These are phyloP conservation scores for Carex arenaria DNA, from an alignment of 202 grass and related monocot species.

Conservation along the genomic window DNA sequence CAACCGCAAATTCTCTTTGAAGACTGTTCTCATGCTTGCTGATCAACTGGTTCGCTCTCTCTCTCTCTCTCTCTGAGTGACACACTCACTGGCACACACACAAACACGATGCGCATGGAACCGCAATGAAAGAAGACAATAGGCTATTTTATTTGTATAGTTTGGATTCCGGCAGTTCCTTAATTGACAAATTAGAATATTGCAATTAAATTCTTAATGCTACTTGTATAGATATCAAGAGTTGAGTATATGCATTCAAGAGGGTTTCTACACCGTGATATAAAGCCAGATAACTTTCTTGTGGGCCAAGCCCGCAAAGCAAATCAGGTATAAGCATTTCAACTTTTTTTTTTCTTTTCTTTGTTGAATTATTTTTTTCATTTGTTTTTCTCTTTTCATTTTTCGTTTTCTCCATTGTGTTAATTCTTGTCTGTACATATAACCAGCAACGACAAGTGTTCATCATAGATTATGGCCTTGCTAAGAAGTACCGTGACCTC, in stretches of 20 bases:
- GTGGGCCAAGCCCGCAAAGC: conserved; percentile 70
- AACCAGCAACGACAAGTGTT: conserved; percentile 42
- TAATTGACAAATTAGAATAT: background rate
- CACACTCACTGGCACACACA: background rate
- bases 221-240: conserved; percentile 62
- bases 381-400: background rate
- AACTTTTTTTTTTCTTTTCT: conserved; percentile 1
- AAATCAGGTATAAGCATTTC: conserved; percentile 52
- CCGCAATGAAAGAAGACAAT: background rate
- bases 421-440: conserved; percentile 27
- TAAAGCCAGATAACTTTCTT: conserved; percentile 95
- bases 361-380: conserved; percentile 10
- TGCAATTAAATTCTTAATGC: conserved; percentile 11
- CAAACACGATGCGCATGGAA: background rate
- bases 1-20: conserved; percentile 79
- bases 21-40: conserved; percentile 93
- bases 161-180: background rate
- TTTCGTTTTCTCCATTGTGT: conserved; percentile 9
- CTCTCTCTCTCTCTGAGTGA: background rate
- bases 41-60: conserved; percentile 59
- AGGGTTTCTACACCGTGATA: conserved; percentile 96
- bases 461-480: conserved; percentile 90
- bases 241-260: conserved; percentile 93
- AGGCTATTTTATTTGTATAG: conserved; percentile 5
- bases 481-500: conserved; percentile 88